Evolutionary conservation across 208 protist genomes (phyloP).

Genomic region (Leptomonas pyrrhocoris): DNA sequence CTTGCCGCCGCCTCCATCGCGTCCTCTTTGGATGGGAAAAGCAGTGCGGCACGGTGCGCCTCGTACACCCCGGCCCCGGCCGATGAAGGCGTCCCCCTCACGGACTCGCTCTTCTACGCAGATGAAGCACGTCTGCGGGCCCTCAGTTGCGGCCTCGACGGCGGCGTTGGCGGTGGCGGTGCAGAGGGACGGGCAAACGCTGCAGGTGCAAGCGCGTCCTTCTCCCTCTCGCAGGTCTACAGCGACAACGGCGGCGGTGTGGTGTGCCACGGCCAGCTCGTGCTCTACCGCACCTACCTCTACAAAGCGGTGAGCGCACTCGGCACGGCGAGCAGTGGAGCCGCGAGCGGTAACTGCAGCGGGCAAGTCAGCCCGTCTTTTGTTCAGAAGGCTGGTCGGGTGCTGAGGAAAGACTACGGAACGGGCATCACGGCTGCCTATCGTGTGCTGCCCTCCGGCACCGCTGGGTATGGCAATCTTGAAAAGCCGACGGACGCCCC

Average conservation of each 20-base stretch:
- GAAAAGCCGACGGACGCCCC: background rate
- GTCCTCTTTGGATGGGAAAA: background rate
- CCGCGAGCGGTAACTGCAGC: constrained; percentile 1
- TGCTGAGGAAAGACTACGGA: constrained; percentile 58
- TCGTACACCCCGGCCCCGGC: constrained; percentile 17
- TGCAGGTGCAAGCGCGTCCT: background rate
- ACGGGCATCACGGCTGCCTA: constrained; percentile 76
- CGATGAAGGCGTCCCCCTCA: constrained; percentile 81
- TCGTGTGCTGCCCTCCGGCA: constrained; percentile 42
- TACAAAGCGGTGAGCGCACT: constrained; percentile 36
- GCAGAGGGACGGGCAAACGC: background rate
- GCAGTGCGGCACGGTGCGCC: background rate
- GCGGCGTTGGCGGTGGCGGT: background rate
- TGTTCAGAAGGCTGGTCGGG: constrained; percentile 34
- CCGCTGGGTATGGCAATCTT: no score
- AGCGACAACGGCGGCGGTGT: constrained; percentile 2
- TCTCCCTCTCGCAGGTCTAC: constrained; percentile 3
- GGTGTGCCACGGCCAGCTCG: constrained; percentile 29
- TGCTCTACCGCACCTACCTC: constrained; percentile 34
- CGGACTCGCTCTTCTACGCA: constrained; percentile 86
- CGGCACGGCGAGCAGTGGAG: background rate
- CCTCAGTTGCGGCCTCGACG: constrained; percentile 24
- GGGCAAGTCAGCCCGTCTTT: constrained; percentile 3
- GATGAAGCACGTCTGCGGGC: constrained; percentile 73
- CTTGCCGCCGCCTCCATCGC: background rate